Conservation (phyloP, 225 moss, liverwort and hornwort genomes). For the Asterella californica region DNA sequence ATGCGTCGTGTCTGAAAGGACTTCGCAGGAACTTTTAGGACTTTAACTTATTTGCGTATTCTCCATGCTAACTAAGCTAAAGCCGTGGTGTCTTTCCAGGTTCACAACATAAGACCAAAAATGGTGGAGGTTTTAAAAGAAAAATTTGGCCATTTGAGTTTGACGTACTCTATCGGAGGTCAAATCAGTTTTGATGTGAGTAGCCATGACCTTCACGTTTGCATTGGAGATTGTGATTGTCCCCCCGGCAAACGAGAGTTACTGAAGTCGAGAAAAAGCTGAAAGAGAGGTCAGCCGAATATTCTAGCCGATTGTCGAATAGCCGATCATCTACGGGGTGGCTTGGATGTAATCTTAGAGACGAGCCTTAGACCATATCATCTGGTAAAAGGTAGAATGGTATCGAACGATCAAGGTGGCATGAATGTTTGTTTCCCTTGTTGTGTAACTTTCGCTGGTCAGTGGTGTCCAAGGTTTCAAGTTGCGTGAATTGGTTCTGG, state of each 20-base stretch:
- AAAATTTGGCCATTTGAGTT: conserved; percentile 55
- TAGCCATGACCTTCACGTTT: not conserved
- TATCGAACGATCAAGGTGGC: not conserved
- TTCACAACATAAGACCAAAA: conserved; percentile 61
- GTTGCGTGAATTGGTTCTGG: not conserved
- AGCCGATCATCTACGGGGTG: no score
- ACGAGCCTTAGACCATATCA: not conserved
- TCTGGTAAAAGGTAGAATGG: not conserved
- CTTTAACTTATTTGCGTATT: not conserved
- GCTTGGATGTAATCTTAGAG: no score
- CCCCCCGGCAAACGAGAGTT: no score
- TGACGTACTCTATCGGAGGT: conserved; percentile 72
- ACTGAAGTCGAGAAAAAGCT: not conserved
- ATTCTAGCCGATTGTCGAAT: no score
- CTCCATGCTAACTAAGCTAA: not conserved
- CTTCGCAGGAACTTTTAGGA: not conserved
- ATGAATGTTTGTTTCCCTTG: not conserved
- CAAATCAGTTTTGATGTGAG: conserved; percentile 89
- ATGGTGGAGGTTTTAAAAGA: conserved; percentile 56
- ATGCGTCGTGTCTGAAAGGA: not conserved
- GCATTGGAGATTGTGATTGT: not conserved
- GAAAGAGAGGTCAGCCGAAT: not conserved
- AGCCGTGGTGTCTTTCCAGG: conserved; percentile 32
- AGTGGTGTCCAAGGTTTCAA: not conserved
- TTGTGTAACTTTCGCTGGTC: not conserved